phyloP scores from a whole-genome alignment of 495 filamentous ascomycete species.

The Aspergillus affinis region DNA sequence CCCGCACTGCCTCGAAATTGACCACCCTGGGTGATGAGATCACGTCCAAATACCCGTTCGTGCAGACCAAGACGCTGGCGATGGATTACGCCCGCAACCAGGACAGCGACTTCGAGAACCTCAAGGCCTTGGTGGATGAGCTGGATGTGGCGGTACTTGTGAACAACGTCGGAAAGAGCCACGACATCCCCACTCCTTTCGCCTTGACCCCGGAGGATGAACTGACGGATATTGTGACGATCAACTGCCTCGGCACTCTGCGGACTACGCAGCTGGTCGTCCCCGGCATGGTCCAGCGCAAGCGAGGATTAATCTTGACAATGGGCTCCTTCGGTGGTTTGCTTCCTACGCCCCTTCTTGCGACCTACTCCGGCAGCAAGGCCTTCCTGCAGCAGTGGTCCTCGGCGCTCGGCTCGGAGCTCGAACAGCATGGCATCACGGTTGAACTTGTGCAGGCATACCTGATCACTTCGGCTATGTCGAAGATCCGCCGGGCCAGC shows the following conservation, averaged over 20 bases:
- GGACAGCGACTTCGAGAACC: conserved; percentile 71
- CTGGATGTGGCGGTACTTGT: conserved; percentile 85
- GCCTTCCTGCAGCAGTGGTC: conserved; percentile 99
- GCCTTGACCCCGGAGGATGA: conserved; percentile 72
- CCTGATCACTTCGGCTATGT: conserved; percentile 93
- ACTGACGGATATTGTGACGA: conserved; percentile 83
- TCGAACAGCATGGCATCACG: conserved; percentile 73
- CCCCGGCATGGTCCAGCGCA: conserved; percentile 78
- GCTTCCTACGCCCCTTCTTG: conserved; percentile 86
- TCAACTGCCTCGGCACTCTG: conserved; percentile 90
- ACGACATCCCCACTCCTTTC: conserved; percentile 90
- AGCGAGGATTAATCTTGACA: conserved; percentile 86
- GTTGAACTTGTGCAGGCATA: conserved; percentile 88
- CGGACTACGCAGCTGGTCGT: conserved; percentile 81
- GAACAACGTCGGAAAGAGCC: conserved; percentile 96
- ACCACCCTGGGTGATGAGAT: conserved; percentile 74
- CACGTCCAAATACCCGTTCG: conserved; percentile 56
- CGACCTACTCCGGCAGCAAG: conserved; percentile 96
- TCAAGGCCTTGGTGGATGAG: conserved; percentile 63
- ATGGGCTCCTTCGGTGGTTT: conserved; percentile 96
- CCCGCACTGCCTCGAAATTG: conserved; percentile 89
- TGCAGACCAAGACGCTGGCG: conserved; percentile 71
- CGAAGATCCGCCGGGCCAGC: conserved; percentile 80
- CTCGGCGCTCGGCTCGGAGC: conserved; percentile 76
- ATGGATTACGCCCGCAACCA: conserved; percentile 89